Conservation (phyloP, 768 basidiomycete genomes). For the Leccinum subgranulosum region DNA sequence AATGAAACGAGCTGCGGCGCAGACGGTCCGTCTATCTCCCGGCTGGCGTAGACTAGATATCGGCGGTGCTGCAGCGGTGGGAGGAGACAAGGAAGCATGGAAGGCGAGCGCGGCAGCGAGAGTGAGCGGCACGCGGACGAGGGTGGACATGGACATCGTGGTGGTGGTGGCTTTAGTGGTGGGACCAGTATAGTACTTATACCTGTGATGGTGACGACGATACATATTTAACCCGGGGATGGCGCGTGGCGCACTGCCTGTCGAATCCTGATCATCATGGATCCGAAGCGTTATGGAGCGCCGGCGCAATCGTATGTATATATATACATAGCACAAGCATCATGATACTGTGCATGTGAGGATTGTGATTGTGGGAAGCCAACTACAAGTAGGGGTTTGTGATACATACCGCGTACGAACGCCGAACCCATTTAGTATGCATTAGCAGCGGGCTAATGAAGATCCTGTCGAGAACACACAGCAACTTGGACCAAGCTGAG, state of each 20-base stretch:
- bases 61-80: background rate
- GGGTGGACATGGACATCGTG: constrained; percentile 10
- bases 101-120: constrained; percentile 42
- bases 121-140: constrained; percentile 43
- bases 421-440: background rate
- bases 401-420: no score
- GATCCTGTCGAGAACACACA: no score
- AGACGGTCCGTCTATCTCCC: constrained; percentile 26
- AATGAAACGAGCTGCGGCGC: constrained; percentile 8
- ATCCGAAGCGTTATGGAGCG: no score
- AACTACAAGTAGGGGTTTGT: no score
- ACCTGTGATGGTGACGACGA: background rate
- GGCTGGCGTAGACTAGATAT: background rate
- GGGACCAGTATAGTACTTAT: background rate
- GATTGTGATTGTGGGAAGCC: no score
- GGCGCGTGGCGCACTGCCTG: background rate
- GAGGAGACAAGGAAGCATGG: constrained; percentile 46
- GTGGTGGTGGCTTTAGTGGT: background rate
- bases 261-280: no score
- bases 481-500: no score
- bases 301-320: no score
- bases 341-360: no score
- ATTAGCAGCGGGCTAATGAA: no score
- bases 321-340: background rate
- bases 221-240: background rate